Evolutionary conservation across 2,329 filamentous ascomycete genomes (phyloP).

Genomic region (Alternaria metachromatica): DNA sequence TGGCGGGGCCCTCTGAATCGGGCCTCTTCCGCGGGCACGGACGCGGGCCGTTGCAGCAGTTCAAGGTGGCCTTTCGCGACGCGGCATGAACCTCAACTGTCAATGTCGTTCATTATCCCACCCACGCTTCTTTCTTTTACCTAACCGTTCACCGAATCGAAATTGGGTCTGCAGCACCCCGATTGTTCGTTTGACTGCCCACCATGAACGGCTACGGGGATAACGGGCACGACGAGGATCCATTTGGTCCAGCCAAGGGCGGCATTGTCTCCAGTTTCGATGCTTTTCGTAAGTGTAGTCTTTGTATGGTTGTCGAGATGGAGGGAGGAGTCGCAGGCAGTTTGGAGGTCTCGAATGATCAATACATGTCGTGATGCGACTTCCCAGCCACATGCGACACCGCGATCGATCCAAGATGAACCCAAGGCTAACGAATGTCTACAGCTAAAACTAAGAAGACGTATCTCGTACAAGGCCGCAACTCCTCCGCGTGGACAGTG

Average conservation of each 20-base stretch:
- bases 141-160: slow-evolving; percentile 16
- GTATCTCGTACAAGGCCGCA: slow-evolving; percentile 82
- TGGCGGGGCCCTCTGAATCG: slow-evolving; percentile 23
- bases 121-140: slow-evolving; percentile 13
- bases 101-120: slow-evolving; percentile 29
- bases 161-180: slow-evolving; percentile 38
- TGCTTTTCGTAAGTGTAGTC: slow-evolving; percentile 79
- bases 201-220: slow-evolving; percentile 78
- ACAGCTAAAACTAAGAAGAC: slow-evolving; percentile 94
- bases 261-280: slow-evolving; percentile 78
- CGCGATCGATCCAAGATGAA: background rate
- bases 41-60: slow-evolving; percentile 31
- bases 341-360: background rate
- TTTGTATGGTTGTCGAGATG: background rate
- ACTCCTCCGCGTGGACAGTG: slow-evolving; percentile 93
- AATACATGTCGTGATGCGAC: background rate
- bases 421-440: slow-evolving; percentile 13
- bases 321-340: background rate
- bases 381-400: slow-evolving; percentile 1
- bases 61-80: slow-evolving; percentile 46
- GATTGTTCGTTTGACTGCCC: slow-evolving; percentile 24
- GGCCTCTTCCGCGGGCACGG: slow-evolving; percentile 31
- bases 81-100: slow-evolving; percentile 8
- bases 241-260: slow-evolving; percentile 75
- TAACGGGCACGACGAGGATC: slow-evolving; percentile 74